Percentiles rank a stretch among this genome's conserved stretches.
Conservation (phyloP, 352 stramenopile species). For the Thraustotheca clavata region DNA sequence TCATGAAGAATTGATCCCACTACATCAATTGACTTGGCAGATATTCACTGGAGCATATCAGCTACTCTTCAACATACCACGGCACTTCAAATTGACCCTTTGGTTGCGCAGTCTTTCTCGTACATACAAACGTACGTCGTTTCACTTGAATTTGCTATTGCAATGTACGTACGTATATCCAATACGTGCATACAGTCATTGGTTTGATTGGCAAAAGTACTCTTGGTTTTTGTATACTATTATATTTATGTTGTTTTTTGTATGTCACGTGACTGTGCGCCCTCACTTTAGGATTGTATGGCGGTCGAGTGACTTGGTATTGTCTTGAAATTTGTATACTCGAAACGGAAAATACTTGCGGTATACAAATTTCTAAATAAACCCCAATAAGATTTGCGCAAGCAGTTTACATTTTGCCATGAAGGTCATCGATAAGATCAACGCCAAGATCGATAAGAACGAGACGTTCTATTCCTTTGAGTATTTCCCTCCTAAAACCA, state of each 20-base stretch:
- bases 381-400: background rate
- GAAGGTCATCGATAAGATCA: conserved; percentile 89
- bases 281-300: background rate
- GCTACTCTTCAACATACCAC: no score
- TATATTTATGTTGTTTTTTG: background rate
- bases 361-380: background rate
- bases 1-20: no score
- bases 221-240: background rate
- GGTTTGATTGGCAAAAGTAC: background rate
- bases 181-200: no score
- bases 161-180: no score
- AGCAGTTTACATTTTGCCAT: conserved; percentile 28
- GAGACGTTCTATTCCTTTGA: conserved; percentile 96
- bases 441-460: conserved; percentile 58
- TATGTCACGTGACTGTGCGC: background rate
- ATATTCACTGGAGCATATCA: no score
- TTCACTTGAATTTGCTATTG: no score
- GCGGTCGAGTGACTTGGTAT: background rate
- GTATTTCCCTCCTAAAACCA: conserved; percentile 98
- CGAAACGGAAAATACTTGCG: background rate
- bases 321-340: background rate
- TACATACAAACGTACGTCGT: no score
- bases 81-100: no score
- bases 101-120: no score
- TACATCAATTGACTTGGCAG: no score